These are phyloP conservation scores for Hibiscus tridactylites DNA, from an alignment of 345 rosid species.

Conservation along the genomic window DNA sequence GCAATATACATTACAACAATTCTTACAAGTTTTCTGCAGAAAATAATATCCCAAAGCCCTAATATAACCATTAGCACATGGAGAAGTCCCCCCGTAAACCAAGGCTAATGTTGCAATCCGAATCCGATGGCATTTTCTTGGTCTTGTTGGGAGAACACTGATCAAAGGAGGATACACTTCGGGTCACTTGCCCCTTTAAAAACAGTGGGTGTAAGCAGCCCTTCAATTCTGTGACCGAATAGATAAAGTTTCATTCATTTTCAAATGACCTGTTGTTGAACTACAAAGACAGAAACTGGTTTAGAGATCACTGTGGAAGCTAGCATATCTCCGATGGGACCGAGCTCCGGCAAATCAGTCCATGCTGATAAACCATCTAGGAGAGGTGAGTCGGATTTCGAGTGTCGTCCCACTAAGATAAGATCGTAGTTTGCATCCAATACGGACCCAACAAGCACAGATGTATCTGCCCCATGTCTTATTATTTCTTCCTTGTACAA, in stretches of 20 bases:
- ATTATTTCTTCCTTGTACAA: background rate
- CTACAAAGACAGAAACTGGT: background rate
- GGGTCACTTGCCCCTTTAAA: background rate
- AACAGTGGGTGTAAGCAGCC: background rate
- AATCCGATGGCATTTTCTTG: background rate
- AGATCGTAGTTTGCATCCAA: constrained; percentile 7
- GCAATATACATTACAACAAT: background rate
- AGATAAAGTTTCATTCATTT: background rate
- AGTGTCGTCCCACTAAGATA: constrained; percentile 18
- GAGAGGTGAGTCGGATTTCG: background rate
- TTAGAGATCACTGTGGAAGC: background rate
- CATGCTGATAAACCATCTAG: constrained; percentile 1
- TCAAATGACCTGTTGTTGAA: constrained; percentile 7
- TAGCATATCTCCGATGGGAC: constrained; percentile 6
- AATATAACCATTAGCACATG: background rate
- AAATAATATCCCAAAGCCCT: too few relatives aligned
- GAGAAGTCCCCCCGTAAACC: background rate
- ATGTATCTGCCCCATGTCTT: constrained; percentile 12
- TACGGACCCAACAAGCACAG: background rate
- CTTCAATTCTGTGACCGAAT: background rate
- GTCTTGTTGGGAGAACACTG: too few relatives aligned
- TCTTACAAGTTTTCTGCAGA: background rate
- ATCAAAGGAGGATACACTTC: background rate
- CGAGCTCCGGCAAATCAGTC: constrained; percentile 8
- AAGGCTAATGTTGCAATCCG: background rate